Evolutionary conservation across 2,329 filamentous ascomycete genomes (phyloP).

Genomic region (Alternaria sp.): DNA sequence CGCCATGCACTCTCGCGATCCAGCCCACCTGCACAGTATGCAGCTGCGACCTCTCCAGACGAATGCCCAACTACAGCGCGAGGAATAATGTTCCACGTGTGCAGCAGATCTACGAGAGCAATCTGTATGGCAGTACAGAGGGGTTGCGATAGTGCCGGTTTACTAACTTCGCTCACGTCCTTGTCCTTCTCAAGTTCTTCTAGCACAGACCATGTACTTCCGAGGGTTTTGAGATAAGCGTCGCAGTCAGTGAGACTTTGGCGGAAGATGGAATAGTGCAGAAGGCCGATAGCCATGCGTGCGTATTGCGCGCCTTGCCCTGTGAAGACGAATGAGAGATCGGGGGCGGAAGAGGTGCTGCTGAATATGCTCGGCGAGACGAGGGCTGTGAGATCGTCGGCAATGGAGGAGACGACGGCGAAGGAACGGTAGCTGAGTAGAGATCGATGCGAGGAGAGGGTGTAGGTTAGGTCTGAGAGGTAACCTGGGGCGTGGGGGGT

Average conservation of each 20-base stretch:
- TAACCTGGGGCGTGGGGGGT: not conserved
- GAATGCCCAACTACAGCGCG: conserved; percentile 28
- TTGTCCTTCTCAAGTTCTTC: conserved; percentile 29
- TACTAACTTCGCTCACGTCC: conserved; percentile 10
- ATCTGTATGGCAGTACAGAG: conserved; percentile 10
- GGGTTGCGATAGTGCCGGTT: conserved; percentile 19
- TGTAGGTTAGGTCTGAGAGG: conserved; percentile 29
- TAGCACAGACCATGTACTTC: conserved; percentile 15
- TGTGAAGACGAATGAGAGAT: conserved; percentile 35
- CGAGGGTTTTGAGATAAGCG: not conserved
- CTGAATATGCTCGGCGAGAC: conserved; percentile 4
- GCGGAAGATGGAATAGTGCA: conserved; percentile 16
- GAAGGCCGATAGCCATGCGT: conserved; percentile 32
- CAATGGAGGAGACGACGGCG: conserved; percentile 10
- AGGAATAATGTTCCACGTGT: conserved; percentile 21
- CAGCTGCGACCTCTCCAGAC: conserved; percentile 33
- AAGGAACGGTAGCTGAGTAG: conserved; percentile 20
- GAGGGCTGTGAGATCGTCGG: conserved; percentile 4
- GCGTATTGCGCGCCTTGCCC: conserved; percentile 43
- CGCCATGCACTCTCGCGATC: conserved; percentile 9
- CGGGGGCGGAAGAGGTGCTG: not conserved
- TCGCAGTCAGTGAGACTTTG: conserved; percentile 4
- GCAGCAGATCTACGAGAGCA: conserved; percentile 10
- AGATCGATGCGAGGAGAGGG: conserved; percentile 33
- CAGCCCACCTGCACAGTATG: conserved; percentile 16